phyloP scores from a whole-genome alignment of 2,329 filamentous ascomycete genomes.

The Aspergillus flavus region DNA sequence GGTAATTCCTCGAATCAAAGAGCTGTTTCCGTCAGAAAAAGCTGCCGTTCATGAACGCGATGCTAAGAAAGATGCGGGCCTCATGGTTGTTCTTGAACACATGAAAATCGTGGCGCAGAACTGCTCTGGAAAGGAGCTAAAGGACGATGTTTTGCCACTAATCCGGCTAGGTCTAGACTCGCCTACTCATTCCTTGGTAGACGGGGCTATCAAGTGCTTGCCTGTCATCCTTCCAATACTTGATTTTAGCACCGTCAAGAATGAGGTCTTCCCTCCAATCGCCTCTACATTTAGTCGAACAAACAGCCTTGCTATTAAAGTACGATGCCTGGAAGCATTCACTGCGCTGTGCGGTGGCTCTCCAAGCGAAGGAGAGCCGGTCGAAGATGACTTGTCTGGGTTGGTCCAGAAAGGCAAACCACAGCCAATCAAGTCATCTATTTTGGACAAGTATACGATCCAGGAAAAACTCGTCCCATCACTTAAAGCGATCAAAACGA shows the following conservation, averaged over 20 bases:
- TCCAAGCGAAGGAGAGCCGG: conserved; percentile 48
- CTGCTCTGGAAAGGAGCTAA: conserved; percentile 88
- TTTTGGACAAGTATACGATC: conserved; percentile 95
- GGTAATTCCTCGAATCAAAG: conserved; percentile 80
- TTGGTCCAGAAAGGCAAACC: conserved; percentile 54
- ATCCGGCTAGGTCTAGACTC: conserved; percentile 83
- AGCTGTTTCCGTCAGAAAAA: conserved; percentile 69
- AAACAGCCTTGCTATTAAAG: conserved; percentile 91
- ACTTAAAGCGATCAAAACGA: conserved; percentile 91
- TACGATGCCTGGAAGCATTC: conserved; percentile 87
- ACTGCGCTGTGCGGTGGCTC: conserved; percentile 83
- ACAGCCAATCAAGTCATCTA: conserved; percentile 69
- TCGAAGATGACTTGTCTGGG: conserved; percentile 74
- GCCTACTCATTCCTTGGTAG: conserved; percentile 83
- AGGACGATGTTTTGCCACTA: conserved; percentile 90
- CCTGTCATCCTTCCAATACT: conserved; percentile 81
- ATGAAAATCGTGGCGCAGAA: conserved; percentile 75
- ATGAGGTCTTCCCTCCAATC: conserved; percentile 92
- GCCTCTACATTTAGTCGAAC: conserved; percentile 90
- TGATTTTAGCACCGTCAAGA: conserved; percentile 96
- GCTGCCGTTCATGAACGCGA: conserved; percentile 69
- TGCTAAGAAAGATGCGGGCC: conserved; percentile 78
- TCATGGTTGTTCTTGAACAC: conserved; percentile 90
- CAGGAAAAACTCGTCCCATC: conserved; percentile 95
- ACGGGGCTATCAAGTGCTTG: conserved; percentile 78